Conservation (phyloP, 164 flowering plant species). For the Pachysandra terminalis region DNA sequence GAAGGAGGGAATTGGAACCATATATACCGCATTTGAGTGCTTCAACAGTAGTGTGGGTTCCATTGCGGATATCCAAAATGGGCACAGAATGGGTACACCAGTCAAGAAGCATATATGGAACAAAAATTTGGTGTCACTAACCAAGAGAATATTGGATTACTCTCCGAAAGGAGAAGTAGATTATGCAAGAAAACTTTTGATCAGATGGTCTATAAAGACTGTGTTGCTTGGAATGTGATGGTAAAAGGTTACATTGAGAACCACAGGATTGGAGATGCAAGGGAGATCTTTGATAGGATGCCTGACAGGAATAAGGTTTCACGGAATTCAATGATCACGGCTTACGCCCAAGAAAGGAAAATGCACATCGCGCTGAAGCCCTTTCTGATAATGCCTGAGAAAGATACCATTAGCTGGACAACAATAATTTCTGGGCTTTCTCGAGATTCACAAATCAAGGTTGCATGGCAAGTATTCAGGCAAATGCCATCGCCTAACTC, state of each 20-base stretch:
- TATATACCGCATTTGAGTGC: background rate
- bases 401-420: conserved; percentile 29
- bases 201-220: conserved; percentile 21
- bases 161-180: conserved; percentile 18
- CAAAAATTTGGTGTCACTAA: conserved; percentile 14
- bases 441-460: conserved; percentile 12
- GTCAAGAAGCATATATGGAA: background rate
- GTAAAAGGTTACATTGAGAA: conserved; percentile 26
- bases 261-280: conserved; percentile 21
- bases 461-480: conserved; percentile 25
- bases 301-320: conserved; percentile 16
- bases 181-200: conserved; percentile 27
- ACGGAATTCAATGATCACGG: conserved; percentile 37
- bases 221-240: conserved; percentile 31
- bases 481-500: conserved; percentile 30
- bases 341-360: conserved; percentile 19
- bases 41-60: background rate
- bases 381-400: conserved; percentile 21
- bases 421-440: conserved; percentile 26
- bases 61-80: background rate
- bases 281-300: conserved; percentile 28
- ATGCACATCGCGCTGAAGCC: conserved; percentile 26
- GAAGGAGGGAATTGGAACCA: background rate
- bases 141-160: conserved; percentile 19
- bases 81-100: background rate